phyloP scores from a whole-genome alignment of 192 early-diverging fungal genomes.

The Coemansia sp. region DNA sequence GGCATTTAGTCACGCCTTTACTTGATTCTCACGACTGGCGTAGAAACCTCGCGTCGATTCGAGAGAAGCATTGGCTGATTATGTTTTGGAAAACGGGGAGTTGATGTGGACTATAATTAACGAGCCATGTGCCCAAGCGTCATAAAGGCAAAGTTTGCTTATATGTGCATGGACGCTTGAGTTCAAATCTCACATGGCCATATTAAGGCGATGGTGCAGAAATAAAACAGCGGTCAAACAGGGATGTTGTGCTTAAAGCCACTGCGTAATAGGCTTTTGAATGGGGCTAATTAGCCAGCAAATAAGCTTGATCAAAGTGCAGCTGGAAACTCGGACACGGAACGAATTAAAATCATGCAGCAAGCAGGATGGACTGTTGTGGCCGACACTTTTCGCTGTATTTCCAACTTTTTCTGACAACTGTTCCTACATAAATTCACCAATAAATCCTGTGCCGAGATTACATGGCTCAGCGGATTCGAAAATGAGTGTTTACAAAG shows the following conservation, averaged over 20 bases:
- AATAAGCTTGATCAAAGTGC: background rate
- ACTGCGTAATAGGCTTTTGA: background rate
- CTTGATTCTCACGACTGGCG: slow-evolving; percentile 1
- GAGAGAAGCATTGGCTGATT: background rate
- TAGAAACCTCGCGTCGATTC: background rate
- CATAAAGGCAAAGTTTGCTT: slow-evolving; percentile 1
- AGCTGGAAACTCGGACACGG: background rate
- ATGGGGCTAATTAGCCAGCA: background rate
- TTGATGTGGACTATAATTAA: background rate
- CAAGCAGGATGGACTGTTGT: background rate
- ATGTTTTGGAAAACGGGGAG: background rate
- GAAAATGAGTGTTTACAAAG: background rate
- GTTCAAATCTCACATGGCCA: slow-evolving; percentile 2
- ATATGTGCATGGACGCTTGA: background rate
- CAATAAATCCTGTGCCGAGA: background rate
- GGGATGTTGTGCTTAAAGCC: background rate
- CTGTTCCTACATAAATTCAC: background rate
- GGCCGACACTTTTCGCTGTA: background rate
- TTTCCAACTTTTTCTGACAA: background rate
- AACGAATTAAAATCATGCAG: background rate
- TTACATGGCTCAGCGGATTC: background rate
- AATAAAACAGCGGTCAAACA: slow-evolving; percentile 1
- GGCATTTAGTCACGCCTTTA: background rate
- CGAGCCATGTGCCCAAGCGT: background rate
- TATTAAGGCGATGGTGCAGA: slow-evolving; percentile 4